phyloP scores from a whole-genome alignment of 345 rosid species.

The Odontarrhena argentea region DNA sequence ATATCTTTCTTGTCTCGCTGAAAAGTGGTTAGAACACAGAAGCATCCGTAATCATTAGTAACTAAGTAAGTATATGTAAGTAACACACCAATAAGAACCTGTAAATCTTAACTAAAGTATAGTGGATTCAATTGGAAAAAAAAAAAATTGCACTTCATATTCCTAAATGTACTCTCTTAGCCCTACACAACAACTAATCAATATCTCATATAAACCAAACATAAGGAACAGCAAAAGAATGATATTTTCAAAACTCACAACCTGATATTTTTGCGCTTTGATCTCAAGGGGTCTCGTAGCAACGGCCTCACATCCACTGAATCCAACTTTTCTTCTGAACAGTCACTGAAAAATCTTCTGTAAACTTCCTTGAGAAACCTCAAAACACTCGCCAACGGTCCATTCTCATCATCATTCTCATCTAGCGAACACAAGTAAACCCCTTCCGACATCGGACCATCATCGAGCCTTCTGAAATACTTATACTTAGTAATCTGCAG shows the following conservation, averaged over 20 bases:
- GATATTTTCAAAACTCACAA: not conserved
- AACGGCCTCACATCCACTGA: slow-evolving; percentile 20
- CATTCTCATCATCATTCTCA: slow-evolving; percentile 44
- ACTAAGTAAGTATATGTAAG: no score
- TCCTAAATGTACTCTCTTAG: not conserved
- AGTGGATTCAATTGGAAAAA: not conserved
- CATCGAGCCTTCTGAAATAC: slow-evolving; percentile 26
- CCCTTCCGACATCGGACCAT: not conserved
- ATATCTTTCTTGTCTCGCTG: no score
- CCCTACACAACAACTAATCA: not conserved
- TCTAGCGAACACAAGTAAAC: slow-evolving; percentile 42
- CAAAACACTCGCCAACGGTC: slow-evolving; percentile 46
- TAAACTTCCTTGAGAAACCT: slow-evolving; percentile 27
- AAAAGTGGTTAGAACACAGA: no score
- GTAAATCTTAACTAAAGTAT: not conserved
- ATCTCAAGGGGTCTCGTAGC: not conserved
- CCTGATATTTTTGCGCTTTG: not conserved
- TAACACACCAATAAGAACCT: no score
- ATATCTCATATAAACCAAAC: not conserved
- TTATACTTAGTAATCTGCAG: slow-evolving; percentile 40
- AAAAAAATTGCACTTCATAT: slow-evolving; percentile 1
- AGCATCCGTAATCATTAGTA: no score
- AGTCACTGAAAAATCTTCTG: slow-evolving; percentile 1
- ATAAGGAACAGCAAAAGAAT: not conserved
- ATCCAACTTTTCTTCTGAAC: not conserved